phyloP scores from a whole-genome alignment of 208 protist genomes.

The Acanthamoeba sp. region DNA sequence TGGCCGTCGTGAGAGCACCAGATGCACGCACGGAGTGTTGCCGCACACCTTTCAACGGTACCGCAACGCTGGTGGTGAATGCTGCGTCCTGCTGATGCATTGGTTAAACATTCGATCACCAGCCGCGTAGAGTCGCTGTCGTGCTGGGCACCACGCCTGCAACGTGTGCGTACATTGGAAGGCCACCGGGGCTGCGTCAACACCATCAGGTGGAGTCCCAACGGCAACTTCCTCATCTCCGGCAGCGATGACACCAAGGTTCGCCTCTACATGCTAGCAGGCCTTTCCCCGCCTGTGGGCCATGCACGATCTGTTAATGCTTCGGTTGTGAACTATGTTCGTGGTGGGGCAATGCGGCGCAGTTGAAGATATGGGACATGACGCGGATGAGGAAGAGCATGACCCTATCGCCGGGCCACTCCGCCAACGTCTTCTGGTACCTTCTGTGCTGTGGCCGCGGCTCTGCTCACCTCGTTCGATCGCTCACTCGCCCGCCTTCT shows the following conservation, averaged over 20 bases:
- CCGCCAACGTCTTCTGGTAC: conserved; percentile 20
- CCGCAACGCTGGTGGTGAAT: background rate
- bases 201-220: conserved; percentile 4
- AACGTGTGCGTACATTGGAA: background rate
- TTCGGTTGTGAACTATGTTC: background rate
- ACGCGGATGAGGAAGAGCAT: too few relatives aligned
- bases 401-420: background rate
- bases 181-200: conserved; percentile 33
- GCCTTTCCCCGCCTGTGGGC: too few relatives aligned
- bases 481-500: too few relatives aligned
- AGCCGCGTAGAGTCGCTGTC: background rate
- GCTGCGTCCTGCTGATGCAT: background rate
- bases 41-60: background rate
- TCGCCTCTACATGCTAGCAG: background rate
- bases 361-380: conserved; percentile 45
- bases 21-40: background rate
- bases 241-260: conserved; percentile 7
- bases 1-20: background rate
- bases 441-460: too few relatives aligned
- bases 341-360: background rate
- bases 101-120: background rate
- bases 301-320: background rate
- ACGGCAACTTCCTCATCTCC: conserved; percentile 1
- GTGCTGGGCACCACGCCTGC: background rate
- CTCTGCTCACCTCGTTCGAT: too few relatives aligned